Conservation (phyloP, 2,329 filamentous ascomycete species). For the Colletotrichum sojae region DNA sequence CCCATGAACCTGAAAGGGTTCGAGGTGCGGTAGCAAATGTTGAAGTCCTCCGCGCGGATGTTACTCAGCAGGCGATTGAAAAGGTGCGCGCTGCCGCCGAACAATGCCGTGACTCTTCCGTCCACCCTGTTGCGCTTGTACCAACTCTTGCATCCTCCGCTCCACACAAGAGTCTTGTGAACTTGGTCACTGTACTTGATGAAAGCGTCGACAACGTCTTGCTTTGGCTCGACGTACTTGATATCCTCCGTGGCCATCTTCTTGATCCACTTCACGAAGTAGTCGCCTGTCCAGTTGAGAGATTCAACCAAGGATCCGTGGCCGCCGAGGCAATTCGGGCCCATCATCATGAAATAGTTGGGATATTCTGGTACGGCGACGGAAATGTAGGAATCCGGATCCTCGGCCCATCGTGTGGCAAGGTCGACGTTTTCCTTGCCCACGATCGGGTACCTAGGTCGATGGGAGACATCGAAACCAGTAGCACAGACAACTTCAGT, state of each 20-base stretch:
- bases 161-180: constrained; percentile 59
- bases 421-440: constrained; percentile 63
- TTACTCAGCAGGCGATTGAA: constrained; percentile 53
- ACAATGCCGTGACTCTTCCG: constrained; percentile 61
- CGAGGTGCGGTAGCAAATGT: constrained; percentile 58
- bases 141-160: constrained; percentile 59
- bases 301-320: constrained; percentile 40
- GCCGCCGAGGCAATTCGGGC: constrained; percentile 39
- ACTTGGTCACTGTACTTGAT: constrained; percentile 58
- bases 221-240: constrained; percentile 51
- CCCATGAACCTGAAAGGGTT: constrained; percentile 64
- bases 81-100: constrained; percentile 57
- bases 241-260: constrained; percentile 46
- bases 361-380: constrained; percentile 49
- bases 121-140: constrained; percentile 61
- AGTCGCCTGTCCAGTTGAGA: constrained; percentile 47
- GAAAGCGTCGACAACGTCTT: constrained; percentile 52
- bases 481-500: constrained; percentile 42
- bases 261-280: constrained; percentile 44
- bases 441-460: constrained; percentile 56
- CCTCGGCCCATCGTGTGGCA: constrained; percentile 63
- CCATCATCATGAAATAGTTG: constrained; percentile 48
- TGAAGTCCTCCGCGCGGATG: constrained; percentile 63
- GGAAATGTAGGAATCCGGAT: constrained; percentile 48
- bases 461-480: constrained; percentile 41